Evolutionary conservation across 2,329 filamentous ascomycete species (phyloP).

Genomic region (Podosphaera fusca): DNA sequence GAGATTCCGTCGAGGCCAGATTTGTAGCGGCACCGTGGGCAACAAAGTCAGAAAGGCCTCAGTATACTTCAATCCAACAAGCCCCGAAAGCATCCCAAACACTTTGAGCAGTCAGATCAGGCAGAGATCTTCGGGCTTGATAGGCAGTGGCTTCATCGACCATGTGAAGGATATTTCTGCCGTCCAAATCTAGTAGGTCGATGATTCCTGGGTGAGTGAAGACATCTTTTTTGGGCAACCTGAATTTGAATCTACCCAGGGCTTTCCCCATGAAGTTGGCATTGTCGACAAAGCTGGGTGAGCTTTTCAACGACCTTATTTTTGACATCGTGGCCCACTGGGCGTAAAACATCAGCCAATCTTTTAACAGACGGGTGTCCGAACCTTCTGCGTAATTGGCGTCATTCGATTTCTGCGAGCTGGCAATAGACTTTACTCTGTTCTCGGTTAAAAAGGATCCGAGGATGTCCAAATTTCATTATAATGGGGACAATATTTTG

Average conservation of each 20-base stretch:
- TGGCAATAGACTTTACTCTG: background rate
- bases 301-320: background rate
- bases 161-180: background rate
- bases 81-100: constrained; percentile 1
- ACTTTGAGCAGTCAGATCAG: background rate
- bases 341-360: background rate
- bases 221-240: background rate
- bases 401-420: background rate
- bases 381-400: background rate
- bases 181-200: constrained; percentile 2
- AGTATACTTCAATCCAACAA: constrained; percentile 3
- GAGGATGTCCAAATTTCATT: background rate
- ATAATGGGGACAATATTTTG: background rate
- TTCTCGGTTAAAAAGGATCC: background rate
- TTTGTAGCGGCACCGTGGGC: background rate
- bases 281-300: background rate
- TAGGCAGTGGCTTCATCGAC: constrained; percentile 1
- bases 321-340: background rate
- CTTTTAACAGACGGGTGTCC: background rate
- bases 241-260: constrained; percentile 1
- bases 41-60: background rate
- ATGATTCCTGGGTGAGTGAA: constrained; percentile 2
- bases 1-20: constrained; percentile 2
- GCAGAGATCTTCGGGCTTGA: constrained; percentile 2
- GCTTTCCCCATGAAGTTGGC: background rate